These are phyloP conservation scores for Nymphaea thermarum DNA, from an alignment of 164 flowering plant species.

Conservation along the genomic window DNA sequence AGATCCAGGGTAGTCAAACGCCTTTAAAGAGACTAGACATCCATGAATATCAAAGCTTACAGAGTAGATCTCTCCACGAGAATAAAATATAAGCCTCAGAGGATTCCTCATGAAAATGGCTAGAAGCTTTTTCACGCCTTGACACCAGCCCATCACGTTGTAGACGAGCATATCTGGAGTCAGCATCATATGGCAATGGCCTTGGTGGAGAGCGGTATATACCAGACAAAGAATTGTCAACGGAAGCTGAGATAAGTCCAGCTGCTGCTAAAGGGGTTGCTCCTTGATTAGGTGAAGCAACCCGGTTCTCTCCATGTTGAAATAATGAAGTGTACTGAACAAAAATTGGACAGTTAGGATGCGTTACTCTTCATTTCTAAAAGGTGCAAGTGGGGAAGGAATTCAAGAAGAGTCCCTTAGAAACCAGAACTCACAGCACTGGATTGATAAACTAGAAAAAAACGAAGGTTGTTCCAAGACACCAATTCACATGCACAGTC, in stretches of 20 bases:
- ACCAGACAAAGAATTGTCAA: slow-evolving; percentile 52
- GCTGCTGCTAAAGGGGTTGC: slow-evolving; percentile 41
- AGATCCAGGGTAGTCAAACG: too few species aligned
- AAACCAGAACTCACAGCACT: too few species aligned
- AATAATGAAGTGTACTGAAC: slow-evolving; percentile 65
- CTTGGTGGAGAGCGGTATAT: slow-evolving; percentile 82
- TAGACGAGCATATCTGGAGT: slow-evolving; percentile 53
- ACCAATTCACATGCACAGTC: too few species aligned
- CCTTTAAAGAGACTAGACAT: too few species aligned
- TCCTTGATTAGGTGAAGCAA: slow-evolving; percentile 56
- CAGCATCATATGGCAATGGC: slow-evolving; percentile 93
- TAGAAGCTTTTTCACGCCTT: slow-evolving; percentile 79
- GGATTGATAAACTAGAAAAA: too few species aligned
- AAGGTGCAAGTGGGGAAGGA: too few species aligned
- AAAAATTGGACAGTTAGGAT: not conserved
- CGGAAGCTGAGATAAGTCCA: slow-evolving; percentile 20
- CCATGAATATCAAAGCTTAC: too few species aligned
- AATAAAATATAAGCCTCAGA: too few species aligned
- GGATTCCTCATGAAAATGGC: slow-evolving; percentile 75
- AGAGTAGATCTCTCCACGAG: too few species aligned
- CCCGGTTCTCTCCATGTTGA: slow-evolving; percentile 48
- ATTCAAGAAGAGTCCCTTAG: too few species aligned
- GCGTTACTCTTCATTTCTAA: too few species aligned
- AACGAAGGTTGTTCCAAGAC: too few species aligned
- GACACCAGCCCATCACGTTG: slow-evolving; percentile 61